These are phyloP conservation scores for Calonectria pseudoreteaudii DNA, from an alignment of 2,329 filamentous ascomycete genomes.

Conservation along the genomic window DNA sequence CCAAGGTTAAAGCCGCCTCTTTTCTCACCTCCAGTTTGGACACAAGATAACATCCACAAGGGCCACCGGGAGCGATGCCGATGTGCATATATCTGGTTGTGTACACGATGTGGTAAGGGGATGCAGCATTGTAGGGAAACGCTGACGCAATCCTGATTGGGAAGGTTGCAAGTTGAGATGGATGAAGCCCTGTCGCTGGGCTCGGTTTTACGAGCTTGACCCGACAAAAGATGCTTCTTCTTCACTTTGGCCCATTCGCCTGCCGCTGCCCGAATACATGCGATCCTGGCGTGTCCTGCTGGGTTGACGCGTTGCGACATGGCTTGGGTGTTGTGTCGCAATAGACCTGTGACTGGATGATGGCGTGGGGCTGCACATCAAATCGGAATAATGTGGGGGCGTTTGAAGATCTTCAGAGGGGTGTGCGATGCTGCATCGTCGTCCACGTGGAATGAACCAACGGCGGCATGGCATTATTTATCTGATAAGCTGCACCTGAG, in stretches of 20 bases:
- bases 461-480: not conserved
- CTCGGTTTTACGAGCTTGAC: conserved; percentile 12
- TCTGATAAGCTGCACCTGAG: not conserved
- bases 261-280: not conserved
- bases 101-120: not conserved
- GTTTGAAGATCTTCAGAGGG: not conserved
- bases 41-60: not conserved
- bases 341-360: conserved; percentile 6
- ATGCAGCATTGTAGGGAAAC: not conserved
- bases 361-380: not conserved
- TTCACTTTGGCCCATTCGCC: not conserved
- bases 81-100: not conserved
- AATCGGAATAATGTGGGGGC: not conserved
- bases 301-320: not conserved
- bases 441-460: not conserved
- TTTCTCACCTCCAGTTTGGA: conserved; percentile 8
- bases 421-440: not conserved
- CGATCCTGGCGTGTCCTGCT: not conserved
- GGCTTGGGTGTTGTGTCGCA: conserved; percentile 11
- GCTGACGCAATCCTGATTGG: not conserved
- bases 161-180: conserved; percentile 2
- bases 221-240: conserved; percentile 1
- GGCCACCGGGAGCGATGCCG: not conserved
- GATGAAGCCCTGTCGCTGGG: not conserved
- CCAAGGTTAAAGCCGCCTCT: conserved; percentile 18